Evolutionary conservation across 305 asterid genomes (phyloP).

Genomic region (Fraxinus greggii): DNA sequence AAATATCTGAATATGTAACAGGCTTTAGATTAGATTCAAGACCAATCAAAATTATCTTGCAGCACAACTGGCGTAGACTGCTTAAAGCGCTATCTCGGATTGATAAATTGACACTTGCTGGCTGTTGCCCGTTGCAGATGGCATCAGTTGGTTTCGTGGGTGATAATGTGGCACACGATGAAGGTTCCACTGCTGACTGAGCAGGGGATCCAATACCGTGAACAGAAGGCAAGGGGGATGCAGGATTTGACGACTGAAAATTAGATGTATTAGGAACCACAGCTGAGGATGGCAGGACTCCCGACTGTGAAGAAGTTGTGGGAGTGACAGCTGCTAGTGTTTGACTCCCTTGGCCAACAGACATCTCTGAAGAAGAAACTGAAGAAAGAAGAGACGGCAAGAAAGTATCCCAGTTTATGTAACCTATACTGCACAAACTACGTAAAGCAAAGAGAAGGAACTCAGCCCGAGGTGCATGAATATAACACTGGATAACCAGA

Average conservation of each 20-base stretch:
- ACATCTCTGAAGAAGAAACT: conserved; percentile 76
- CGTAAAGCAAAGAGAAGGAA: conserved; percentile 86
- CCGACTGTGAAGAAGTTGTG: conserved; percentile 68
- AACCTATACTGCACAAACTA: conserved; percentile 65
- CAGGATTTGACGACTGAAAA: conserved; percentile 78
- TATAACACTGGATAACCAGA: conserved; percentile 80
- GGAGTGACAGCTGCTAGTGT: conserved; percentile 51
- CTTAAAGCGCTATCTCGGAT: conserved; percentile 67
- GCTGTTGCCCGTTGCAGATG: conserved; percentile 50
- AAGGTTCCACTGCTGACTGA: conserved; percentile 76
- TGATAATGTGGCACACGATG: conserved; percentile 56
- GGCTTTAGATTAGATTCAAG: conserved; percentile 80
- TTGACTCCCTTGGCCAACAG: conserved; percentile 66
- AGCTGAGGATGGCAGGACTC: conserved; percentile 54
- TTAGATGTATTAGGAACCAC: conserved; percentile 46
- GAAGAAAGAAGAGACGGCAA: conserved; percentile 90
- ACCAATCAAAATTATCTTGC: conserved; percentile 81
- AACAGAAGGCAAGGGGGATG: conserved; percentile 78
- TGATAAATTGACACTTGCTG: conserved; percentile 44
- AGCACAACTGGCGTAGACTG: conserved; percentile 82
- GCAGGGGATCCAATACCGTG: conserved; percentile 92
- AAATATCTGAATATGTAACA: conserved; percentile 70
- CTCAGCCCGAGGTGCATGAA: conserved; percentile 95
- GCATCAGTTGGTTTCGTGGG: conserved; percentile 72
- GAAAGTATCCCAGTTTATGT: conserved; percentile 89